phyloP scores from a whole-genome alignment of 164 flowering plant genomes.

The Litsea cubeba region DNA sequence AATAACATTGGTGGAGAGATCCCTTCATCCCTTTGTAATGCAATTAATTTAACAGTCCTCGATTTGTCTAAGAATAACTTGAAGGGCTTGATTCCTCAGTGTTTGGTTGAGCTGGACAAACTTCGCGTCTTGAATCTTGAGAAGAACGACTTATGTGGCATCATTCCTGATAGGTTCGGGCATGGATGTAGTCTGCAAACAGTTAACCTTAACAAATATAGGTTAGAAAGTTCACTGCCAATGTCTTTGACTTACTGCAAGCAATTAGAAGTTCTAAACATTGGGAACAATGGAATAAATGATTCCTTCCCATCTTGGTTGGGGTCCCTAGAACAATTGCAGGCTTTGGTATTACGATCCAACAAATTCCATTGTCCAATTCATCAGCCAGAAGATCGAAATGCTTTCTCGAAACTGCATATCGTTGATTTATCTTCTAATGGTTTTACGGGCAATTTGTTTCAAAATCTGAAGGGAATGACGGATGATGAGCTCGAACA shows the following conservation, averaged over 20 bases:
- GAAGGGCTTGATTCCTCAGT: constrained; percentile 34
- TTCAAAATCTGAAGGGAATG: constrained; percentile 30
- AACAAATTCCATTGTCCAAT: too few relatives aligned
- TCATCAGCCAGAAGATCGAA: too few relatives aligned
- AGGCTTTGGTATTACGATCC: too few relatives aligned
- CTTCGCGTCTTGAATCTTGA: constrained; percentile 34
- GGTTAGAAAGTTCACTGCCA: constrained; percentile 41
- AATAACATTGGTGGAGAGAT: constrained; percentile 40
- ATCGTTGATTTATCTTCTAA: too few relatives aligned
- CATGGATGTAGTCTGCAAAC: constrained; percentile 27
- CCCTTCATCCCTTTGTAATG: constrained; percentile 45
- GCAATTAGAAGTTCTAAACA: constrained; percentile 34
- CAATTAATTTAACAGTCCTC: constrained; percentile 28
- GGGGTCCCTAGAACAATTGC: too few relatives aligned
- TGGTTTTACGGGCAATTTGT: not conserved
- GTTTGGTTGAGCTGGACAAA: constrained; percentile 16
- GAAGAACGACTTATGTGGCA: constrained; percentile 36
- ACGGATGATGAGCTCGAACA: not conserved
- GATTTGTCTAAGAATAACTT: constrained; percentile 43
- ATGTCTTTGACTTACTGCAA: constrained; percentile 40
- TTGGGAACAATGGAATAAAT: too few relatives aligned
- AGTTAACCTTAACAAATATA: constrained; percentile 42
- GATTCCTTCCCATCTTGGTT: too few relatives aligned
- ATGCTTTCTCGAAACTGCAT: too few relatives aligned
- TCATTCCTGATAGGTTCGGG: constrained; percentile 26